Percentiles rank a stretch among this genome's conserved stretches.
Conservation (phyloP, 2,329 filamentous ascomycete genomes). For the Ophiocordyceps camponoti-leonardi region DNA sequence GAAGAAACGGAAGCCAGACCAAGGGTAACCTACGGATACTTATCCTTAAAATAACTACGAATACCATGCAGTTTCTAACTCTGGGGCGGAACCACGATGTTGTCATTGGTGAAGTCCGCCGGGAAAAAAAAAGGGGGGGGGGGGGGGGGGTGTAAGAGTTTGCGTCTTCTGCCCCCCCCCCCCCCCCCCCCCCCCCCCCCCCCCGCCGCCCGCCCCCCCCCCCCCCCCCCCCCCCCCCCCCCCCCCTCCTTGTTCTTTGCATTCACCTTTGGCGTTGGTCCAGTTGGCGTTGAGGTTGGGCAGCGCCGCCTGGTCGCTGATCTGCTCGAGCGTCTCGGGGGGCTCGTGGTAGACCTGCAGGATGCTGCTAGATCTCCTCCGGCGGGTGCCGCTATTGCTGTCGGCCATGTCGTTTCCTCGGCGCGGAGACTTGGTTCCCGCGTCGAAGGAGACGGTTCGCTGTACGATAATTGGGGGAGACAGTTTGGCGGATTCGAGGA, state of each 20-base stretch:
- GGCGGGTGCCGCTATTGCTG: conserved; percentile 47
- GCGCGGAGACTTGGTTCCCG: conserved; percentile 52
- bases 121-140: not conserved
- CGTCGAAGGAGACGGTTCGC: conserved; percentile 83
- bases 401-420: conserved; percentile 48
- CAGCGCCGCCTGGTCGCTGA: conserved; percentile 86
- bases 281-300: conserved; percentile 96
- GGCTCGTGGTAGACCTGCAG: conserved; percentile 88
- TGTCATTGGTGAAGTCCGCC: not conserved
- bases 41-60: not conserved
- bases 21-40: too few species aligned
- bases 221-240: too few species aligned
- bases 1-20: not conserved
- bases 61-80: not conserved
- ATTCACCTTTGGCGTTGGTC: conserved; percentile 93
- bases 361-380: conserved; percentile 93
- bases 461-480: conserved; percentile 77
- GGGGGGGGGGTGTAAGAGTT: not conserved
- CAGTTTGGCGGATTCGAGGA: conserved; percentile 64
- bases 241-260: too few species aligned
- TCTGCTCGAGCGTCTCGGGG: conserved; percentile 89
- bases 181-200: conserved; percentile 56
- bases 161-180: not conserved
- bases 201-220: too few species aligned
- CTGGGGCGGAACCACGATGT: not conserved